Base-by-base conservation (phyloP, 2,329 filamentous ascomycete species). In the Apiospora arundinis region DNA sequence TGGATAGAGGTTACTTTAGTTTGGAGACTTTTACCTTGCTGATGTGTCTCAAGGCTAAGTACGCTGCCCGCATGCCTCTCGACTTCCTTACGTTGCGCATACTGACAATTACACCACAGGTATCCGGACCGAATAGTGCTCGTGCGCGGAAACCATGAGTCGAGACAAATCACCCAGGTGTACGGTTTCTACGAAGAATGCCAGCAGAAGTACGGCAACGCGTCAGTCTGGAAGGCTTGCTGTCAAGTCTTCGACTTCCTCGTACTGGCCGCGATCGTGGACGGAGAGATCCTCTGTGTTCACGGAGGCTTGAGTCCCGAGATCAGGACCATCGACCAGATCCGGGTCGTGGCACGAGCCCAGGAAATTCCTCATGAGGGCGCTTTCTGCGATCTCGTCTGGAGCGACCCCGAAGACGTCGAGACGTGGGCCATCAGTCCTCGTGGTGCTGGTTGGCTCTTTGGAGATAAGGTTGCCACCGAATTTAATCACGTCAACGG, bases 131-230 rank as follows among this genome's bases (percentile, higher is more conserved):
- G 95, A 76, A 97, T 99, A 70, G 95, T 98, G 78, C 91, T 99
- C 12, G 97, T 99, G 76, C 93, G 96, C 75, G 96, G 96, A 74
- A 99, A 99, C 83, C 96, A 99, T 85, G 96, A 99, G 83, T 98
- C 95, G 37, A 92, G 96, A 74, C 96, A 97, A 78, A 97, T 99
- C 74, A 99, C 96, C 11, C 96, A 99, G 80, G 97, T 97, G 28
- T 99, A 99, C 82, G 96, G 96, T 70, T 99, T 99, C 83, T 99
- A 99, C 83, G 97, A 97, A 73, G 96, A 99, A 82, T 99, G 96
- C 82, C 95, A 95, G 70, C 93, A 96, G 78, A 99, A 99, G 83
- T 99, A 99, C 81, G 96, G 96, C 79, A 98, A 98, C 80, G 95
- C 96, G 16, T 98, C 97, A 67, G 96, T 99, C n/a, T 99, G 96